Evolutionary conservation across 768 basidiomycete species (phyloP).

Genomic region (Termitomyces eurrhizus): DNA sequence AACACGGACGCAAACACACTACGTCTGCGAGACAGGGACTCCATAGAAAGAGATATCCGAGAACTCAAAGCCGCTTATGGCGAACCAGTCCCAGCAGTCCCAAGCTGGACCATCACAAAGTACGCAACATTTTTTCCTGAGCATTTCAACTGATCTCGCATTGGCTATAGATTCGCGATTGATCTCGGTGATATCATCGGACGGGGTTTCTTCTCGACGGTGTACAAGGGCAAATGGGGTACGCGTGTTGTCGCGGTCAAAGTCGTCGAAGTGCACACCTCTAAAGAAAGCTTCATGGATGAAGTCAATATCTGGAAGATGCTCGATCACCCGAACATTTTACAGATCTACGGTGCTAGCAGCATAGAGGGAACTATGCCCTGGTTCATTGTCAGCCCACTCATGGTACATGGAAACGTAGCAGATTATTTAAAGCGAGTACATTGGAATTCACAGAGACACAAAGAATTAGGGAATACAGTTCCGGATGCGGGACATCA

Average conservation of each 20-base stretch:
- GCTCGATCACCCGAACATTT: conserved; percentile 67
- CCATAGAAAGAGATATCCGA: conserved; percentile 8
- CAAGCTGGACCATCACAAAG: conserved; percentile 76
- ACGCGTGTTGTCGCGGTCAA: conserved; percentile 65
- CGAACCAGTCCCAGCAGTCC: conserved; percentile 32
- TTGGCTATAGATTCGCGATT: conserved; percentile 56
- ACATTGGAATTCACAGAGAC: no score
- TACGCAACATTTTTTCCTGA: conserved; percentile 18
- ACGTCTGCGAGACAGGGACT: conserved; percentile 3
- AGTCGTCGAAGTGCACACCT: conserved; percentile 56
- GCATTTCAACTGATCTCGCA: conserved; percentile 2
- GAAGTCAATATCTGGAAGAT: conserved; percentile 71
- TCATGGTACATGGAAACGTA: conserved; percentile 63
- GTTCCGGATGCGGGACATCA: no score
- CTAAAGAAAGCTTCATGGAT: conserved; percentile 53
- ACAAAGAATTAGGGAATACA: no score
- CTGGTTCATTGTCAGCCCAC: conserved; percentile 81
- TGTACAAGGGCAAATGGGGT: no score
- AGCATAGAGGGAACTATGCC: conserved; percentile 63
- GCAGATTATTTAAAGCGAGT: no score
- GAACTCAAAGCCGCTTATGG: conserved; percentile 2
- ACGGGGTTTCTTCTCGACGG: no score
- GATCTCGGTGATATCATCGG: no score
- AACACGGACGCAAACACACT: not conserved
- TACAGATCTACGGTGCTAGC: conserved; percentile 74